Evolutionary conservation across 495 filamentous ascomycete species (phyloP), one percentile per base, ranked within the genome.

Genomic region (Penicillium verhagenii): DNA sequence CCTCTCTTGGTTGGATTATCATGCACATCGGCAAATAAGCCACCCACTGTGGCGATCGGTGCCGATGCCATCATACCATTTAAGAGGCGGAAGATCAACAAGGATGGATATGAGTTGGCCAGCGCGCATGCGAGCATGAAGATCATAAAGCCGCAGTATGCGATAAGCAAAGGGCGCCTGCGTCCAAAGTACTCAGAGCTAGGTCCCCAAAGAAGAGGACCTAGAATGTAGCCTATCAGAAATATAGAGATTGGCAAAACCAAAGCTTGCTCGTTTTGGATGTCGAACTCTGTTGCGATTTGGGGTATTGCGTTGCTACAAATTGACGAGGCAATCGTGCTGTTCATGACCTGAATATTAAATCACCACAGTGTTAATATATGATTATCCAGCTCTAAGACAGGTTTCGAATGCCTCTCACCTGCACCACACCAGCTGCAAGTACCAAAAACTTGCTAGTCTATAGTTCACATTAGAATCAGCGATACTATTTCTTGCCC

Each of bases 191-290:
- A 76, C 61, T 90, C 87, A 44, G 82, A 87, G 14, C 89, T 69
- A 0, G 88, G 87, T 0, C 83, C 85, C 71, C 84, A 88, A 4
- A 86, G 45, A 13, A 88, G 50, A 0, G 86, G 85, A 0, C 85
- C 86, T 21, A 86, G 56, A 26, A 85, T 74, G 57, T 88, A 89
- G 21, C 86, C 89, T 26, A 90, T 75, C 0, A 91, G 72, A 53
- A 83, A 92, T 6, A 89, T 81, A 0, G 87, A 90, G 9, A 88
- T 88, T 1, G 89, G 89, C 2, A 92, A 76, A n/a, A 89, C 83
- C 10, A 84, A 72, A 16, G 80, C 73, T 39, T 72, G 69, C 39
- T 85, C 63, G 31, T 81, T 78, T 2, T 75, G 78, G 48, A 90
- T 70, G 47, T 77, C 52, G 71, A 85, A 91, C 51, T 86, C 76